Evolutionary conservation across 139 green algal genomes (phyloP), one percentile per base, ranked within the genome.

Genomic region (Chlorella sp.): DNA sequence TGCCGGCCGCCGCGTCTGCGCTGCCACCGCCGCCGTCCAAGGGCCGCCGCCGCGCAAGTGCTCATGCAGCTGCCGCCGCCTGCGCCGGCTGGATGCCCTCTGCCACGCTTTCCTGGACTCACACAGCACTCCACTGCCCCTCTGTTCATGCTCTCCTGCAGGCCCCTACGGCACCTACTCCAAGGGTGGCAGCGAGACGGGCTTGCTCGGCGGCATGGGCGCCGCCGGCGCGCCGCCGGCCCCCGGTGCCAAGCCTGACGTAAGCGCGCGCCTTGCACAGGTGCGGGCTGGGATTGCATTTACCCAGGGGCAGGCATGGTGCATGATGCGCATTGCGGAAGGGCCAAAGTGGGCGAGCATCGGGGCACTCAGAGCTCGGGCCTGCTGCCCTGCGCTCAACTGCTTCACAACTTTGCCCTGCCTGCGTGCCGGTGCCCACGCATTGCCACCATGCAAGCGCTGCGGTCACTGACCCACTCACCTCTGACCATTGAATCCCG

Each of bases 181-280:
- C 34, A 82, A 82, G 76, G 76, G 76, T 7, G 76, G 76, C 76
- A 62, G 40, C 14, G 74, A 80, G 48, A 44, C 30, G 1, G 56
- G 54, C 54, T 19, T 72, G 76, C 14, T 69, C 24, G 22, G 44
- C 22, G 56, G 56, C 34, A 72, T 82, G 76, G 76, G 76, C 36
- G 26, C 54, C 14, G 32, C 30, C 30, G 54, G 32, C 54, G 51
- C 43, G 13, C 48, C 30, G 14, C 11, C 36, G 11, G 36, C 76
- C 17, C 76, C 76, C 51, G 54, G 76, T 5, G 54, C 76, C 36
- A 69, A 38, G 54, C 54, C 76, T 8, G 58, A 69, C 9, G 36
- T 82, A 1, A 11, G 34, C 38, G 76, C 19, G 3, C 76, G 76
- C 54, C 56, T 82, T 8, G 11, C 34, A 7, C 76, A 82, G 76